Evolutionary conservation across 805 yeast genomes (phyloP), one percentile per base, ranked within the genome.

Genomic region (Lipomyces anomalus): DNA sequence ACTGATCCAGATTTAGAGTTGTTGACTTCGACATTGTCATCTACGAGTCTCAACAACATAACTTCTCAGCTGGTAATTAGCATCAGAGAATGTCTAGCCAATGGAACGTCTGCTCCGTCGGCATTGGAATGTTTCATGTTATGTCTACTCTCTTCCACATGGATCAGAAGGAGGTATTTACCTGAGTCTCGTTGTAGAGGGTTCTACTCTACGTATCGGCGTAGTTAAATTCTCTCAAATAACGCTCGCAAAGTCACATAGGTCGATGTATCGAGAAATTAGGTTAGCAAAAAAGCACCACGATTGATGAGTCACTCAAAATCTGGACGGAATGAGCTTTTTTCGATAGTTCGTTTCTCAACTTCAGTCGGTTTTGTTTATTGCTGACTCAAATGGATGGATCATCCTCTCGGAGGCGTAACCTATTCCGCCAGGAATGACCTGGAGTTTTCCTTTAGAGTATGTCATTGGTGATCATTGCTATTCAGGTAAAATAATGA

Each of bases 171-270:
- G 66, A 39, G 96, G 96, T 29, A 68, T 82, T 34, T 75, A 71
- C 47, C 67, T 87, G 44, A 94, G 95, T 44, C 89, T 90, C 4
- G 95, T 87, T 61, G 70, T 88, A 40, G 97, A 96, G 49, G 96
- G 96, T 36, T 85, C 95, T 39, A 85, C 87, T 56, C 82, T 88
- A 64, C 72, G 95, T 60, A 90, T 86, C n/a, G 86, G 95, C 55
- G 83, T 95, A 3, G 86, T 86, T 26, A 63, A 73, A 30, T 71
- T 88, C 57, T 70, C 74, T 40, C n/a, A n/a, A 92, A 94, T 43
- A 80, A 80, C 59, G 40, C 7, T 13, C 13, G 24, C n/a, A 17
- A 30, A 11, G 42, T 59, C 6, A 45, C 50, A 18, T 55, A 55
- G 36, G 48, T 42, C 22, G 46, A 47, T 17, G 22, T 40, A n/a